Conservation (phyloP, 768 basidiomycete genomes). For the Bullera alba region DNA sequence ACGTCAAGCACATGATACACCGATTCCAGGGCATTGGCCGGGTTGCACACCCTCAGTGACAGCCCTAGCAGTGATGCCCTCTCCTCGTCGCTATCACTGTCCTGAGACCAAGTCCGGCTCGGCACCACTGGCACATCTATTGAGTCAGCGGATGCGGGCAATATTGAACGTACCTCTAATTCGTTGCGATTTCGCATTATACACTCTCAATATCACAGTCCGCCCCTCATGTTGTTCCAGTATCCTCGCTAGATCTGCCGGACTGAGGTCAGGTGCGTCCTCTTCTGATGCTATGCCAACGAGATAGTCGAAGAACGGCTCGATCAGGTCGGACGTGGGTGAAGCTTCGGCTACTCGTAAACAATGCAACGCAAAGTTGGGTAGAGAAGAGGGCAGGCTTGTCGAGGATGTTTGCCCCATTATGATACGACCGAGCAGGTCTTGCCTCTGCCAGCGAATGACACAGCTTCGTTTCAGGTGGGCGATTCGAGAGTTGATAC, state of each 20-base stretch:
- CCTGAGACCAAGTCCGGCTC: constrained; percentile 67
- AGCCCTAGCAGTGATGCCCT: constrained; percentile 73
- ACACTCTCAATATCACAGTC: constrained; percentile 35
- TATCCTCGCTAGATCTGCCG: constrained; percentile 29
- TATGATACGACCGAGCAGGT: neutral
- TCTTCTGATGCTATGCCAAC: constrained; percentile 64
- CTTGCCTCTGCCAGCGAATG: no score
- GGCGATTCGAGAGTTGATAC: no score
- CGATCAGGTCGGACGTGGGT: constrained; percentile 79
- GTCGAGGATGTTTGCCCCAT: constrained; percentile 43
- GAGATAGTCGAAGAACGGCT: constrained; percentile 94
- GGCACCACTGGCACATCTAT: constrained; percentile 78
- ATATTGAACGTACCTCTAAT: constrained; percentile 33
- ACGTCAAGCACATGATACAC: constrained; percentile 99
- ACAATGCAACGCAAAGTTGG: constrained; percentile 58
- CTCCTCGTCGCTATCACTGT: constrained; percentile 39
- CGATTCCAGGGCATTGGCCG: constrained; percentile 77
- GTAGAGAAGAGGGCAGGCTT: constrained; percentile 33
- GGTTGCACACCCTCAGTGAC: constrained; percentile 87
- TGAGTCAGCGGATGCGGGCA: neutral
- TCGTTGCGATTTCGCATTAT: constrained; percentile 43
- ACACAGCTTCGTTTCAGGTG: no score
- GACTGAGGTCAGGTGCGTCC: constrained; percentile 4
- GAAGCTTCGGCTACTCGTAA: constrained; percentile 81
- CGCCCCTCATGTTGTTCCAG: constrained; percentile 40